Base-by-base conservation (phyloP, 305 asterid species). In the Euphrasia arctica region DNA sequence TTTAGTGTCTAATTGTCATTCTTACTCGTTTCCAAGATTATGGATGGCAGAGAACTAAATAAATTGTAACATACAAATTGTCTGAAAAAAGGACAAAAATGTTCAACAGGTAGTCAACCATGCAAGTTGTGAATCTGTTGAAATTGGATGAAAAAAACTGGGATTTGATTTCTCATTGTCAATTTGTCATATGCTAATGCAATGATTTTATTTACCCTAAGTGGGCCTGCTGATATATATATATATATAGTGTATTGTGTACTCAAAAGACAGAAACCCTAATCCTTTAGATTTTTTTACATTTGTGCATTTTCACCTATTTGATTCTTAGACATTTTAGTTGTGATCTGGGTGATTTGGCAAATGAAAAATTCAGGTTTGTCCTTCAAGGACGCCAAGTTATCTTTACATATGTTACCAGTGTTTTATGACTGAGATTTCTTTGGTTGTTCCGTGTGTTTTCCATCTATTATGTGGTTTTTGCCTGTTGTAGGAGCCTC, bases 401-500 rank as follows among this genome's bases (percentile, higher is more conserved):
- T 64, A 2, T 43, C 29, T 39, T 58, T 51, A 3, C 8, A 10
- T 55, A 41, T 25, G 52, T 42, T 47, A 18, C 58, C 64, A 51
- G 25, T 28, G 57, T 27, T 41, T 28, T 36, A 5, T 8, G 42
- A 66, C 64, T 13, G 54, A 54, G 58, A 32, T 54, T 54, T 64
- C 54, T 60, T 50, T 52, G 41, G 63, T 63, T 68, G 58, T 67
- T 27, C 14, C 42, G 1, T 28, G 49, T 29, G 29, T 54, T 54
- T 10, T 9, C 51, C 66, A 63, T 65, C 32, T 11, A 36, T 63
- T 43, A 57, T 54, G 42, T 71, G 60, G 58, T 41, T 52, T 62
- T 54, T n/a, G 66, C 64, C 67, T 64, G 50, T 85, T 67, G 54
- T 78, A 83, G 91, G 85, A 54, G 82, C 79, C 60, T 67, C 80